Percentiles rank a stretch among this genome's conserved stretches.
phyloP scores from a whole-genome alignment of 176 grass and related monocot genomes.

The Oryza coarctata region DNA sequence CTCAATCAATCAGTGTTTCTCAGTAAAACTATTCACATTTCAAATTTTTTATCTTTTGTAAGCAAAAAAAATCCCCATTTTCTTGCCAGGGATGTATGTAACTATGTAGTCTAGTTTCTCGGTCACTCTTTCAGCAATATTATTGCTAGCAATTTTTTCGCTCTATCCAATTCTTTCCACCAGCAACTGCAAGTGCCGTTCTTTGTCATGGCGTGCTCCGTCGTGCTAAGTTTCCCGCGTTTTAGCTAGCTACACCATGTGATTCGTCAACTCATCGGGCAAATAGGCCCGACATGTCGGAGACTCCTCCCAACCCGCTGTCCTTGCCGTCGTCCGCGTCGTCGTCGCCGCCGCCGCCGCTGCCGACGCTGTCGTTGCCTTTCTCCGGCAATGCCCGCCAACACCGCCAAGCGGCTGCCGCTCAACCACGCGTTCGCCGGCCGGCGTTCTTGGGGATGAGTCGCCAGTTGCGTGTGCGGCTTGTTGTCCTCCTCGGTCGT shows the following conservation, averaged over 20 bases:
- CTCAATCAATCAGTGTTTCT: background rate
- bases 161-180: background rate
- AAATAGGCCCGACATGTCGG: conserved; percentile 65
- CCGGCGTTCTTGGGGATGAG: conserved; percentile 98
- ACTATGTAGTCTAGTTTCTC: background rate
- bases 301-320: conserved; percentile 39
- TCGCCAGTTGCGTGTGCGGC: conserved; percentile 89
- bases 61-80: background rate
- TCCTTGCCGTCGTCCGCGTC: conserved; percentile 48
- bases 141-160: background rate
- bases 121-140: background rate
- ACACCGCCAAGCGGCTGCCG: background rate
- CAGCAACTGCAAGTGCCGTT: background rate
- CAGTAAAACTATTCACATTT: background rate
- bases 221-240: background rate
- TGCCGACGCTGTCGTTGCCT: conserved; percentile 39
- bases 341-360: conserved; percentile 45
- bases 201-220: background rate
- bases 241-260: conserved; percentile 31
- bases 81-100: background rate
- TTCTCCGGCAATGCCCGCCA: conserved; percentile 12
- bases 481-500: conserved; percentile 99
- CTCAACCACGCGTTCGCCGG: background rate
- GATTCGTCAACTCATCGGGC: conserved; percentile 71
- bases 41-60: background rate